A percentile compares a stretch with the other conserved stretches of the same genome.
Evolutionary conservation across 768 basidiomycete species (phyloP).

Genomic region (Boletus tylopilopsis): DNA sequence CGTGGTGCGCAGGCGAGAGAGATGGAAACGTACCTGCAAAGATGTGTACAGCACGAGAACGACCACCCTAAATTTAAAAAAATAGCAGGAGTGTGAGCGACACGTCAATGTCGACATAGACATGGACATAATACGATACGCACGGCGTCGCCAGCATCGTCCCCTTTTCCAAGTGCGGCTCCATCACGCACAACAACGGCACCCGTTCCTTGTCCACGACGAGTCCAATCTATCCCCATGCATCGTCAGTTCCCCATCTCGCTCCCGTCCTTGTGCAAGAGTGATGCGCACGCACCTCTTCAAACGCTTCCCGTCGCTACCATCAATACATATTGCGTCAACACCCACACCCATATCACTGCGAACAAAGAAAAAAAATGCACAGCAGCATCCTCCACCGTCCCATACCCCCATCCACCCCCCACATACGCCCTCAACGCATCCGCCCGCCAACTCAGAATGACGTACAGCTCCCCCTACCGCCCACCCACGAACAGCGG

Average conservation of each 20-base stretch:
- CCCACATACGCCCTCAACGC: conserved; percentile 76
- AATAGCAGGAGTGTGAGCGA: too few species aligned
- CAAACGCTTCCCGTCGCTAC: conserved; percentile 83
- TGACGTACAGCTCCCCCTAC: conserved; percentile 77
- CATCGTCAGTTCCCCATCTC: background rate
- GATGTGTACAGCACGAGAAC: conserved; percentile 80
- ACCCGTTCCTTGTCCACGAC: conserved; percentile 66
- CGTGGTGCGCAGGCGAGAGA: too few species aligned
- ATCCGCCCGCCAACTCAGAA: conserved; percentile 73
- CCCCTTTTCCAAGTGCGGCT: conserved; percentile 73
- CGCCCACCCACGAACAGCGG: conserved; percentile 85
- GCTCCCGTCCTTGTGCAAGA: too few species aligned
- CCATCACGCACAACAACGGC: conserved; percentile 72
- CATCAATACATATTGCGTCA: too few species aligned
- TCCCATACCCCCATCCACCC: too few species aligned
- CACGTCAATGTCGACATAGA: too few species aligned
- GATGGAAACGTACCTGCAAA: conserved; percentile 50
- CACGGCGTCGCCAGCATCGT: conserved; percentile 81
- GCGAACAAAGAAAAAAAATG: background rate
- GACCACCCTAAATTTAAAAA: conserved; percentile 55
- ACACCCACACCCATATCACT: too few species aligned
- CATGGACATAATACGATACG: conserved; percentile 26
- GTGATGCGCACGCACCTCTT: conserved; percentile 56
- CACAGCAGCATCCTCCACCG: conserved; percentile 79
- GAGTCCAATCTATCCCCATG: conserved; percentile 83